These are phyloP conservation scores for Venturia carpophila DNA, from an alignment of 2,329 filamentous ascomycete genomes.

Conservation along the genomic window DNA sequence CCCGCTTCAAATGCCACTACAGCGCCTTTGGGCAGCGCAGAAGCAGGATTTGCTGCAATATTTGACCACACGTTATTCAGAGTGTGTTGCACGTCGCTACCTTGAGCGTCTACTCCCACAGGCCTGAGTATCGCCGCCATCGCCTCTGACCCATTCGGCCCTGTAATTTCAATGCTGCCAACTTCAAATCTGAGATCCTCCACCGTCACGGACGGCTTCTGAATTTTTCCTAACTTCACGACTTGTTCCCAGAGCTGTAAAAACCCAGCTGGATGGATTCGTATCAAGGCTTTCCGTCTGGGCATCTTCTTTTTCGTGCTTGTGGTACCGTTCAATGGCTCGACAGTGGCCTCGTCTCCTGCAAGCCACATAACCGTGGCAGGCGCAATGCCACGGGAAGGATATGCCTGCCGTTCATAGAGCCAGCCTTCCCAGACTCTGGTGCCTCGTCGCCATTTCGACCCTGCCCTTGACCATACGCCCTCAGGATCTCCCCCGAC, in stretches of 20 bases:
- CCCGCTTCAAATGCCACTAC: slow-evolving; percentile 64
- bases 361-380: slow-evolving; percentile 70
- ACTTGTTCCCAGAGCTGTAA: slow-evolving; percentile 60
- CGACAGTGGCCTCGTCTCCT: slow-evolving; percentile 22
- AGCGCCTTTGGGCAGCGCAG: slow-evolving; percentile 60
- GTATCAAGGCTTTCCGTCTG: slow-evolving; percentile 55
- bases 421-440: slow-evolving; percentile 52
- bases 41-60: slow-evolving; percentile 33
- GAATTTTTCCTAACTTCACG: slow-evolving; percentile 48
- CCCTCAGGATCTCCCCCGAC: slow-evolving; percentile 41
- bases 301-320: slow-evolving; percentile 27
- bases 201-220: slow-evolving; percentile 54
- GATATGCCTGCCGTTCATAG: slow-evolving; percentile 46
- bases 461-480: slow-evolving; percentile 55
- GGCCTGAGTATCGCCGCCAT: slow-evolving; percentile 34
- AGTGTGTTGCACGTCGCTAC: background rate
- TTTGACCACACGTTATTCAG: background rate
- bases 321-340: slow-evolving; percentile 24
- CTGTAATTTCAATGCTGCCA: slow-evolving; percentile 61
- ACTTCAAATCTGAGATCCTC: slow-evolving; percentile 66
- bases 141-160: slow-evolving; percentile 71
- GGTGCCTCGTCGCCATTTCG: slow-evolving; percentile 62
- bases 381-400: slow-evolving; percentile 56
- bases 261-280: slow-evolving; percentile 77
- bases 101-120: background rate